These are phyloP conservation scores for Ceratocystis huliohia DNA, from an alignment of 2,329 filamentous ascomycete species.

Conservation along the genomic window DNA sequence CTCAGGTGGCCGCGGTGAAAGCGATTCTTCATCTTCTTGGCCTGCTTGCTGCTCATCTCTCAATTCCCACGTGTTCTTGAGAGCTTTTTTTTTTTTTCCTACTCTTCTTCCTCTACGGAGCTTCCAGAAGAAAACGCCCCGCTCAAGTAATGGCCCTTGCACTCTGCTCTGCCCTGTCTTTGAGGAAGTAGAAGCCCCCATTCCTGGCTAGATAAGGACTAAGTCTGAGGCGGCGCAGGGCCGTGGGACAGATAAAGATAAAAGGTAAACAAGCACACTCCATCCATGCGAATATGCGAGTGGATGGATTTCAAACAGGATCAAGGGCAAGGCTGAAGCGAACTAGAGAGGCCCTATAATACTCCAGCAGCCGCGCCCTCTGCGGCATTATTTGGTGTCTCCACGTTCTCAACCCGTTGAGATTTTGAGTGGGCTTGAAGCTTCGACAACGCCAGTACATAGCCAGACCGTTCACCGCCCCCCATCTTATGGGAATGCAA, in stretches of 20 bases:
- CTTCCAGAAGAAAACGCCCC: slow-evolving; percentile 4
- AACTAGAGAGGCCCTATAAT: not conserved
- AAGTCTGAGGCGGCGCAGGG: not conserved
- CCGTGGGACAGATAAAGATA: not conserved
- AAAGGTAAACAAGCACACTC: not conserved
- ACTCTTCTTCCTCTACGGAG: not conserved
- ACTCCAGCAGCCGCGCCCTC: not conserved
- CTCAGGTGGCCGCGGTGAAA: not conserved
- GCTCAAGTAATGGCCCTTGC: not conserved
- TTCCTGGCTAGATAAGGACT: not conserved
- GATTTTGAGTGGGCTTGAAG: not conserved
- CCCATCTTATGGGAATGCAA: not conserved
- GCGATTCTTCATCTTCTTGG: not conserved
- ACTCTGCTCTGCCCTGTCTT: not conserved
- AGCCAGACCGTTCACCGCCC: not conserved
- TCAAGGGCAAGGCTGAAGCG: not conserved
- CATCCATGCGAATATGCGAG: too few relatives aligned
- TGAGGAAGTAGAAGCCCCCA: not conserved
- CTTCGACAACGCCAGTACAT: not conserved
- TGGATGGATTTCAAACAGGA: not conserved
- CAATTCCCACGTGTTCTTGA: not conserved
- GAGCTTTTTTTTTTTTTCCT: not conserved
- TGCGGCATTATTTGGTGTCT: not conserved
- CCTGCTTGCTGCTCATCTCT: not conserved
- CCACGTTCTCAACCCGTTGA: not conserved